Base-by-base conservation (phyloP, 176 grass and related monocot genomes). In the Carex kokanica region DNA sequence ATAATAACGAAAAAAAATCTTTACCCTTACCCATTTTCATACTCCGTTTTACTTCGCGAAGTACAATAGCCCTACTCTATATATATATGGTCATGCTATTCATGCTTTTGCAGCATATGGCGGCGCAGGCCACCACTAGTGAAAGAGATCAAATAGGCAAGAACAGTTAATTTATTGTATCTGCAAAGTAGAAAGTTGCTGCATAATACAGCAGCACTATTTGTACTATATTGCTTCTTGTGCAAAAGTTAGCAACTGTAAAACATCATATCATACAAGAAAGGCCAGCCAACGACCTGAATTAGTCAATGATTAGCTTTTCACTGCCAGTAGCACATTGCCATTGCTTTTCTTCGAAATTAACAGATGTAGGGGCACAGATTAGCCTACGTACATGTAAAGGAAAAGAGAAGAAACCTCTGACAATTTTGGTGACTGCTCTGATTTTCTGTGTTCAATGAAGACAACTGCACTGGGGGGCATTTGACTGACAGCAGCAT, bases 311-410 rank as follows among this genome's bases (percentile, higher is more conserved):
- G 72, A 75, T 75, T 53, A 29, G 69, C n/a, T 49, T 73, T n/a
- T 72, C 52, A 74, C 70, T 74, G 70, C 70, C n/a, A 74, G 43
- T 15, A 4, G 70, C 40, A 74, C 70, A 74, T 74, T 52, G 70
- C 20, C 3, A 51, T 74, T 74, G 20, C 43, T 51, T 52, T 27
- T 54, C 4, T 24, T 52, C 17, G 43, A 52, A 74, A 52, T 25
- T 34, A 14, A 74, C 69, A 73, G 41, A 43, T n/a, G n/a, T 71
- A 71, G 67, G 36, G 43, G 34, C 67, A 66, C 63, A 66, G 34
- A 45, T 11, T 71, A 71, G 67, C 36, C 12, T n/a, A 43, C 6
- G 11, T 45, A 38, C 11, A 49, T 49, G 12, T 49, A 1, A 14
- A 2, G 1, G 17, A 17, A 70, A 43, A 71, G 7, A 71, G 8